Evolutionary conservation across 352 stramenopile genomes (phyloP).

Genomic region (Stramenopiles sp.): DNA sequence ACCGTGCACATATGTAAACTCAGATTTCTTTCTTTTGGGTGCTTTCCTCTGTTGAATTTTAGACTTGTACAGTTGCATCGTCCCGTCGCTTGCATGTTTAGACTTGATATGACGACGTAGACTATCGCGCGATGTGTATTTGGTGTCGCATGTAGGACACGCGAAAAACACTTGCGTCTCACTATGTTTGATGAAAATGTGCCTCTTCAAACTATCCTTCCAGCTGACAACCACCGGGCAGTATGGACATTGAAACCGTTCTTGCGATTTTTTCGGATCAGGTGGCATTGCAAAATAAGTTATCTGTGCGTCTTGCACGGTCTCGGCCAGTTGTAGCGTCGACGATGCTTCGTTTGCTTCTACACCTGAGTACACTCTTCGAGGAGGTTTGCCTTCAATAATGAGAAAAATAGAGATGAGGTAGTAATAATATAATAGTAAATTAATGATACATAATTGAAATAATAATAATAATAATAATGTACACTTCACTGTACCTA

Average conservation of each 20-base stretch:
- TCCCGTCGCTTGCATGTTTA: not conserved
- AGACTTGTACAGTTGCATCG: not conserved
- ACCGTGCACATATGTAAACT: not conserved
- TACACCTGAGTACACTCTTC: too few species aligned
- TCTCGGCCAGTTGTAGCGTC: too few species aligned
- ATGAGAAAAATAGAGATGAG: too few species aligned
- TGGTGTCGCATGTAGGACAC: not conserved
- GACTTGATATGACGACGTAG: constrained; percentile 1
- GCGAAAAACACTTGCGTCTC: not conserved
- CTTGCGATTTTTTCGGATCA: not conserved
- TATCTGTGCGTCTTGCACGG: too few species aligned
- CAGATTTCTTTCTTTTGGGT: not conserved
- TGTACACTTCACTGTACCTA: too few species aligned
- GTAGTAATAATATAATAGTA: too few species aligned
- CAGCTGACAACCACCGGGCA: not conserved
- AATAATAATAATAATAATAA: too few species aligned
- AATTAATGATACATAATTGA: too few species aligned
- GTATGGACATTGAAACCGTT: not conserved
- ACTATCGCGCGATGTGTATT: not conserved
- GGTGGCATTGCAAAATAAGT: too few species aligned
- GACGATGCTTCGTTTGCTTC: too few species aligned
- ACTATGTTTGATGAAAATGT: not conserved
- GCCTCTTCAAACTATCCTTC: constrained; percentile 7
- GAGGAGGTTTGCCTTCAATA: too few species aligned
- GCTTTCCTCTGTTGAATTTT: not conserved